phyloP scores from a whole-genome alignment of 768 basidiomycete species.

The Tephrocybe sp. region DNA sequence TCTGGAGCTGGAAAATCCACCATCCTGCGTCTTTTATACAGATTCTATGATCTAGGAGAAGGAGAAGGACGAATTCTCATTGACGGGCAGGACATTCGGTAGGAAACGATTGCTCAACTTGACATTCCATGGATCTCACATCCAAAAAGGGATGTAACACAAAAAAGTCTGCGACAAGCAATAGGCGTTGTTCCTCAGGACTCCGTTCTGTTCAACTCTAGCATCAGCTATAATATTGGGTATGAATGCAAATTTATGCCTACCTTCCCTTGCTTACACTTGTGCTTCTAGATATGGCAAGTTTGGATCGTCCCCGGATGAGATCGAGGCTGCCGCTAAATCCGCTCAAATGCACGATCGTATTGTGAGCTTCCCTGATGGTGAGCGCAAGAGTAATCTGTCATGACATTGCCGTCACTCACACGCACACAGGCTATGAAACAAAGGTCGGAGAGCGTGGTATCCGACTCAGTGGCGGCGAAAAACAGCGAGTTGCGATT shows the following conservation, averaged over 20 bases:
- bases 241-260: conserved; percentile 25
- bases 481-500: conserved; percentile 89
- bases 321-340: conserved; percentile 76
- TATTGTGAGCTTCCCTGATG: conserved; percentile 81
- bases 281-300: conserved; percentile 67
- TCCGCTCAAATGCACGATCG: conserved; percentile 89
- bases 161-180: conserved; percentile 71
- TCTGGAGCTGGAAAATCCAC: conserved; percentile 84
- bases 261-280: conserved; percentile 1
- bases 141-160: conserved; percentile 70
- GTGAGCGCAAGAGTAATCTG: conserved; percentile 23
- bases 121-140: neutral
- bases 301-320: conserved; percentile 65
- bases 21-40: conserved; percentile 82
- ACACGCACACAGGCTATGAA: conserved; percentile 55
- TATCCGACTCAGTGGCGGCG: conserved; percentile 81
- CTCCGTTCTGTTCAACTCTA: conserved; percentile 69
- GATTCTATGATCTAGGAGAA: conserved; percentile 86
- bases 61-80: conserved; percentile 81
- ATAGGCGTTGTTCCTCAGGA: conserved; percentile 95
- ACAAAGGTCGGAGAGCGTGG: conserved; percentile 92
- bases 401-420: too few relatives aligned
- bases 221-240: conserved; percentile 74
- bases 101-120: conserved; percentile 1
- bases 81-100: conserved; percentile 82